These are phyloP conservation scores for Neodidymelliopsis sp. DNA, from an alignment of 2,329 filamentous ascomycete species.

Conservation along the genomic window DNA sequence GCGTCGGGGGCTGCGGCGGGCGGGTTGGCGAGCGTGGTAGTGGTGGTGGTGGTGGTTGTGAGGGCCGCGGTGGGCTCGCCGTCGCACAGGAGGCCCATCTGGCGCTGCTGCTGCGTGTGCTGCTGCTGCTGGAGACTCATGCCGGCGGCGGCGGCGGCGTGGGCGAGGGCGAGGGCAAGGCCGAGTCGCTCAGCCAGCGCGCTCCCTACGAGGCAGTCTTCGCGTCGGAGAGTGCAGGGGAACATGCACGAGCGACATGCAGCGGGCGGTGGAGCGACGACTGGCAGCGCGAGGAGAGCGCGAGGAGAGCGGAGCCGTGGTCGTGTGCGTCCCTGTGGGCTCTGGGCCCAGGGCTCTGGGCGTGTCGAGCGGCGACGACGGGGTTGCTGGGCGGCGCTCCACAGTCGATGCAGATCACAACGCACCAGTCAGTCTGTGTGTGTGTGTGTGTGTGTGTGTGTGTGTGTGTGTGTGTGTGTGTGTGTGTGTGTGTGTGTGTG, in stretches of 20 bases:
- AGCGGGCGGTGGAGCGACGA: constrained; percentile 9
- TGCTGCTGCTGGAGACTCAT: constrained; percentile 1
- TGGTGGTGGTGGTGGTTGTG: constrained; percentile 7
- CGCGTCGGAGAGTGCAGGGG: constrained; percentile 36
- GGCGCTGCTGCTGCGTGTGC: constrained; percentile 11
- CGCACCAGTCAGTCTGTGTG: constrained; percentile 3
- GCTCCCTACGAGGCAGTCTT: constrained; percentile 36
- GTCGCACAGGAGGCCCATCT: constrained; percentile 23
- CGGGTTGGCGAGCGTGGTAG: constrained; percentile 10
- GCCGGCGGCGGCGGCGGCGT: constrained; percentile 38
- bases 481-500: too few relatives aligned
- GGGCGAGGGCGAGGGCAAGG: constrained; percentile 30
- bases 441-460: too few relatives aligned
- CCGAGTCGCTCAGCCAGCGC: constrained; percentile 34
- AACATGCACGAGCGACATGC: constrained; percentile 40
- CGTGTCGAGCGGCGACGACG: not conserved
- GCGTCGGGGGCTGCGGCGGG: constrained; percentile 36
- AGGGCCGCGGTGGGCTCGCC: constrained; percentile 22
- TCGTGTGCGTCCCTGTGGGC: constrained; percentile 37
- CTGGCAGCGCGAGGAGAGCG: constrained; percentile 24
- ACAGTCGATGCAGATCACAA: constrained; percentile 6
- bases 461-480: too few relatives aligned
- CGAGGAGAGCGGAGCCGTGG: constrained; percentile 24
- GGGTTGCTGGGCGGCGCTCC: not conserved
- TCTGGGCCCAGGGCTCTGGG: constrained; percentile 2